phyloP scores from a whole-genome alignment of 2,329 filamentous ascomycete species.

The Lachnellula hyalina region DNA sequence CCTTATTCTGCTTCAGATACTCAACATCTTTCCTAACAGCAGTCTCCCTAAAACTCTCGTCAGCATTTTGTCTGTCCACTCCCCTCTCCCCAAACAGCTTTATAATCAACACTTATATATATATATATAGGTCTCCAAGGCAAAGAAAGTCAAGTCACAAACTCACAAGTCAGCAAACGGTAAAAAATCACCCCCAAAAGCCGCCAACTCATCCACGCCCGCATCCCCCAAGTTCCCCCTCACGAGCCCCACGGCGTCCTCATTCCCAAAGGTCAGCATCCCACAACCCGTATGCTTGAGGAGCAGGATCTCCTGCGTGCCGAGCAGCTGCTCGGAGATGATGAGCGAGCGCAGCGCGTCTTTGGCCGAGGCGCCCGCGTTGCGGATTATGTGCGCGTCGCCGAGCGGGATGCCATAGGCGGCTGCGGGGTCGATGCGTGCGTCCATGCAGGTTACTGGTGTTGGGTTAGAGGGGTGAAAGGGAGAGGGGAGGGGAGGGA shows the following conservation, averaged over 20 bases:
- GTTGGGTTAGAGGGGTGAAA: neutral
- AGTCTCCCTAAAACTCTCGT: constrained; percentile 38
- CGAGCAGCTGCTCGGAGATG: constrained; percentile 74
- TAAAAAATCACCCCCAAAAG: constrained; percentile 22
- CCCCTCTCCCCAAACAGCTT: too few species aligned
- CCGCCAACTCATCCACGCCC: constrained; percentile 35
- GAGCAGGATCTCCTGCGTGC: constrained; percentile 64
- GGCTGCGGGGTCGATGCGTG: constrained; percentile 61
- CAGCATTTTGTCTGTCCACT: too few species aligned
- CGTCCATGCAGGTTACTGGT: constrained; percentile 74
- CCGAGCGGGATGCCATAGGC: constrained; percentile 68
- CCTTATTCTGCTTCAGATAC: constrained; percentile 52
- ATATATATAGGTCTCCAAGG: too few species aligned
- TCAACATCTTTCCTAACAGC: constrained; percentile 63
- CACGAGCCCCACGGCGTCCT: constrained; percentile 49
- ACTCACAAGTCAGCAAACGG: constrained; percentile 45
- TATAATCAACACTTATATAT: too few species aligned
- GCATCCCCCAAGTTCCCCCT: constrained; percentile 49
- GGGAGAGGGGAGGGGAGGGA: constrained; percentile 10
- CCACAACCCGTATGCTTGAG: constrained; percentile 56
- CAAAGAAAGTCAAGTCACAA: too few species aligned
- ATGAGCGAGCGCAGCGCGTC: constrained; percentile 71
- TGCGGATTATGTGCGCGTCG: constrained; percentile 74
- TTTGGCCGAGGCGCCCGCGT: constrained; percentile 60
- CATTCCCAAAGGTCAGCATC: constrained; percentile 64